These are phyloP conservation scores for Saccharomyces hybrid DNA, from an alignment of 1,139 yeast species.

Conservation along the genomic window DNA sequence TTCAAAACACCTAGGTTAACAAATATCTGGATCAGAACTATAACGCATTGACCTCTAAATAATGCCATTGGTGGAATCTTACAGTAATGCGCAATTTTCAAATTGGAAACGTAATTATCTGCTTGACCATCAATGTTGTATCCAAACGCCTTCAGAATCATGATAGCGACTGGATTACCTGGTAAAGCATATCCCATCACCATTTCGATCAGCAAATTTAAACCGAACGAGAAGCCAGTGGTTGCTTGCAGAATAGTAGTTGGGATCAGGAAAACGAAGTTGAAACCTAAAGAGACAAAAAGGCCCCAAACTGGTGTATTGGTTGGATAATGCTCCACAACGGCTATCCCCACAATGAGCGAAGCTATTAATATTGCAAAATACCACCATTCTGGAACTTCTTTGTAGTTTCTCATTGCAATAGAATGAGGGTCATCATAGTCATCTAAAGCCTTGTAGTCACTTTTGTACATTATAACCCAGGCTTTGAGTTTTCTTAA, in stretches of 20 bases:
- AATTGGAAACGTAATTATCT: constrained; percentile 47
- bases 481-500: constrained; percentile 24
- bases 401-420: constrained; percentile 49
- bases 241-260: constrained; percentile 43
- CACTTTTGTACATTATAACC: constrained; percentile 15
- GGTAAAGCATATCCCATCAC: constrained; percentile 58
- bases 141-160: constrained; percentile 53
- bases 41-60: constrained; percentile 50
- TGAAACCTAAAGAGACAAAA: constrained; percentile 49
- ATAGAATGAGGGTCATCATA: constrained; percentile 48
- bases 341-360: constrained; percentile 42
- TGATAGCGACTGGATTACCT: constrained; percentile 55
- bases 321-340: constrained; percentile 39
- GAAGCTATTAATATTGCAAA: constrained; percentile 42
- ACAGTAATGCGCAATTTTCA: constrained; percentile 55
- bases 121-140: constrained; percentile 57
- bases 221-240: constrained; percentile 47
- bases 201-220: constrained; percentile 54
- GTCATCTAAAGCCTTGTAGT: constrained; percentile 24
- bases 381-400: constrained; percentile 61
- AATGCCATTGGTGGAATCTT: constrained; percentile 55
- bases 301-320: constrained; percentile 45
- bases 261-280: constrained; percentile 49
- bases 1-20: constrained; percentile 47
- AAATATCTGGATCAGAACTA: constrained; percentile 39